These are phyloP conservation scores for Cryptococcus jaspeensis DNA, from an alignment of 1,284 basidiomycete genomes.

Conservation along the genomic window DNA sequence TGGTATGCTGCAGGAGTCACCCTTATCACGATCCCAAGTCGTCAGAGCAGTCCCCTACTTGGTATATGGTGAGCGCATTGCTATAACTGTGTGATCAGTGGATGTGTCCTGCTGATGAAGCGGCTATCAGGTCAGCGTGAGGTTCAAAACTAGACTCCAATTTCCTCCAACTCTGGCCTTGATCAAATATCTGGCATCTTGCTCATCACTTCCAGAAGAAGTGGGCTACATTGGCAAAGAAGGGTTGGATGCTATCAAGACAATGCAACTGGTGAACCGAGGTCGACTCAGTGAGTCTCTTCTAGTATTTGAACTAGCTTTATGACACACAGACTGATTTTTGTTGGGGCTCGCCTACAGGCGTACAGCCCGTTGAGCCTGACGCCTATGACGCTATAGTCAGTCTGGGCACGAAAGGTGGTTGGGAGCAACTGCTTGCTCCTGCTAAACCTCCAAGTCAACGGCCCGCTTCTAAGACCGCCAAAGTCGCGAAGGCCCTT, in stretches of 20 bases:
- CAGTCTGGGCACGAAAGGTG: slow-evolving; percentile 67
- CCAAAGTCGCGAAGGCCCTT: no score
- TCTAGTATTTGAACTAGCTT: neutral
- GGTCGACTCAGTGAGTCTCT: slow-evolving; percentile 73
- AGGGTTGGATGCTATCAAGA: slow-evolving; percentile 59
- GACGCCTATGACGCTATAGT: slow-evolving; percentile 69
- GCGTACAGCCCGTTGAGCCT: slow-evolving; percentile 66
- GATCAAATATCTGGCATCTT: slow-evolving; percentile 63
- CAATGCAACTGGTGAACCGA: slow-evolving; percentile 77
- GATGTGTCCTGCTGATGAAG: neutral
- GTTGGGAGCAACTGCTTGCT: slow-evolving; percentile 46
- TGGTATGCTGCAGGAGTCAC: slow-evolving; percentile 57
- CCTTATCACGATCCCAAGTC: slow-evolving; percentile 91
- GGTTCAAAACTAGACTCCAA: slow-evolving; percentile 64
- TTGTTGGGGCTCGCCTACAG: slow-evolving; percentile 13
- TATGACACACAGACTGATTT: neutral
- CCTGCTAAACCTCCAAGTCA: neutral
- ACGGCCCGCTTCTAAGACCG: neutral
- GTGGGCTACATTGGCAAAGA: slow-evolving; percentile 64
- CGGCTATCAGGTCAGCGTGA: slow-evolving; percentile 64
- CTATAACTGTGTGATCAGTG: no score
- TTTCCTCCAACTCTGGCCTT: slow-evolving; percentile 79
- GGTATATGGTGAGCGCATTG: slow-evolving; percentile 67
- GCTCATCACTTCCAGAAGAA: slow-evolving; percentile 55
- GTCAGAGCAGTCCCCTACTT: slow-evolving; percentile 70